Evolutionary conservation across 108 stramenopile species (phyloP), one percentile per base, ranked within the genome.

Genomic region (Nitzschia sp.): DNA sequence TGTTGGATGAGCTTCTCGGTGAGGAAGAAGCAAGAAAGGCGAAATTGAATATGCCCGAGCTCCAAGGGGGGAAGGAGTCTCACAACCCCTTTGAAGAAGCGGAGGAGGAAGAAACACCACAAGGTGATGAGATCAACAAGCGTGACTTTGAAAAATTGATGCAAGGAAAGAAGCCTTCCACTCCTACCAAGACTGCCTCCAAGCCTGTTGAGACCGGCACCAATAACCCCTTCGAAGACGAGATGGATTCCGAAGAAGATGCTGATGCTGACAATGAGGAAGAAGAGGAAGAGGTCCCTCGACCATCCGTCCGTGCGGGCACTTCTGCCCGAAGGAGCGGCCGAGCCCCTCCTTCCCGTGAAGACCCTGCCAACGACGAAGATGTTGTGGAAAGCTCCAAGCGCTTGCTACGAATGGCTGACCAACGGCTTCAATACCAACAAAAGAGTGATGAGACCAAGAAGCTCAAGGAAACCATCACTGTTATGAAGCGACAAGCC

Each of bases 401-500:
- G 24, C 65, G 73, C 2, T 56, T 81, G 53, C 58, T 85, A 0
- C 72, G 56, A 5, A 61, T 53, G 46, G 78, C 69, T 5, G 68
- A 79, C 51, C 60, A 73, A 24, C 75, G 80, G 0, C 22, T 82
- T 11, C 57, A 70, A 37, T 59, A 73, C 37, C 78, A 85, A 55
- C 64, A 73, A 65, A 40, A 75, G 26, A 64, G 63, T 21, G 80
- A 79, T 15, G 80, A 80, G 39, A 40, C 76, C 26, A 55, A 77
- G 40, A 48, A 70, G 17, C 71, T 85, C 21, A 69, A 64, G 22
- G 42, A 53, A 5, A 46, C 63, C 19, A 63, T 80, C 1, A 29
- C 59, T 38, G 57, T 48, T 20, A 85, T 79, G 81, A 75, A 81
- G 44, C 41, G 58, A 10, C 65, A 81, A 52, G 67, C 75, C 38